A percentile compares a stretch with the other conserved stretches of the same genome.
Evolutionary conservation across 148 eudicot genomes (phyloP).

Genomic region (Linanthus parryae): DNA sequence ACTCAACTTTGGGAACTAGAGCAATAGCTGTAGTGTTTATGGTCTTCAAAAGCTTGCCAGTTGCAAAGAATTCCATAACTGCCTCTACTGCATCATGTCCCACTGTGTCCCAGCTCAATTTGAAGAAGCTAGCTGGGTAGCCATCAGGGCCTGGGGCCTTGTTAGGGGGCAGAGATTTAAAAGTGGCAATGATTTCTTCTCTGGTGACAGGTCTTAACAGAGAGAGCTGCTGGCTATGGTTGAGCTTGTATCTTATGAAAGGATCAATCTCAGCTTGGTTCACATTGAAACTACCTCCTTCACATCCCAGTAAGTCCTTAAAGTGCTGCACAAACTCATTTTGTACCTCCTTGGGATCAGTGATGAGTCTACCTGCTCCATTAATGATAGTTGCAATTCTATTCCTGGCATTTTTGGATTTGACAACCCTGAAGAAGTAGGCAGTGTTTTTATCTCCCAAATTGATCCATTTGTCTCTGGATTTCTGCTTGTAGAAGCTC

Average conservation of each 20-base stretch:
- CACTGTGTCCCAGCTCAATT: neutral
- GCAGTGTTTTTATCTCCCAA: neutral
- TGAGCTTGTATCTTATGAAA: too few relatives aligned
- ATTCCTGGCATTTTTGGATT: too few relatives aligned
- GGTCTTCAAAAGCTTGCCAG: neutral
- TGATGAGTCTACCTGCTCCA: neutral
- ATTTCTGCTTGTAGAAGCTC: neutral
- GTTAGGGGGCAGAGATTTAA: neutral
- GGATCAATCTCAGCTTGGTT: too few relatives aligned
- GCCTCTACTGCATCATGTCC: neutral
- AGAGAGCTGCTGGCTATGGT: too few relatives aligned
- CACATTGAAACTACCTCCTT: neutral
- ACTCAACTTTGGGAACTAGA: neutral
- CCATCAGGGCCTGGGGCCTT: neutral
- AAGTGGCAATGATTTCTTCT: neutral
- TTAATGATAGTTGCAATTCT: too few relatives aligned
- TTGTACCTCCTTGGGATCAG: neutral
- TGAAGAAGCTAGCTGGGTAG: neutral
- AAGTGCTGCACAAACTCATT: neutral
- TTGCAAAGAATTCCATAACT: neutral
- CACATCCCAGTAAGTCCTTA: neutral
- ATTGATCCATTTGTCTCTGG: neutral
- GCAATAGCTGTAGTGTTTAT: neutral
- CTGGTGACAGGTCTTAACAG: too few relatives aligned
- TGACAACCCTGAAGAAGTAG: too few relatives aligned